Evolutionary conservation across 495 filamentous ascomycete genomes (phyloP).

Genomic region (Penicillium lividum): DNA sequence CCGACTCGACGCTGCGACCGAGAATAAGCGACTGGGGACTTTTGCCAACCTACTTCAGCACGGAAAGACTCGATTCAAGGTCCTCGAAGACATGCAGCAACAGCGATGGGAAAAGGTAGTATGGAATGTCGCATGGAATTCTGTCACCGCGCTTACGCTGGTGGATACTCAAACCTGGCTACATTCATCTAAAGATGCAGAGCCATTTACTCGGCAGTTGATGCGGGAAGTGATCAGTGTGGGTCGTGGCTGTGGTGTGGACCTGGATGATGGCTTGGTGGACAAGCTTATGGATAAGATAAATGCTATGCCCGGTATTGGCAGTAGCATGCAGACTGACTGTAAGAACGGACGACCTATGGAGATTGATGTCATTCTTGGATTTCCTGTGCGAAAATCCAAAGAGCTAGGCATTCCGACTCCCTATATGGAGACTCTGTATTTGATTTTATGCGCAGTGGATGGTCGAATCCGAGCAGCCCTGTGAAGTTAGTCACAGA

Average conservation of each 20-base stretch:
- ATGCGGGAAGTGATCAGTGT: slow-evolving; percentile 54
- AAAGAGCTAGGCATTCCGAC: slow-evolving; percentile 49
- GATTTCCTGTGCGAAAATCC: slow-evolving; percentile 51
- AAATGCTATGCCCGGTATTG: slow-evolving; percentile 40
- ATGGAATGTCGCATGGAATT: slow-evolving; percentile 59
- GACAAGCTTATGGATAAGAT: slow-evolving; percentile 47
- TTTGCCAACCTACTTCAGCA: slow-evolving; percentile 40
- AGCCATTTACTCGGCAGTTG: slow-evolving; percentile 40
- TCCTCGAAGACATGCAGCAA: slow-evolving; percentile 46
- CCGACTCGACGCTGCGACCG: slow-evolving; percentile 17
- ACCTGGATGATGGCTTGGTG: slow-evolving; percentile 38
- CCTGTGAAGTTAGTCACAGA: slow-evolving; percentile 3
- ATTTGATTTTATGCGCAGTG: slow-evolving; percentile 31
- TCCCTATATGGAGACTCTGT: slow-evolving; percentile 50
- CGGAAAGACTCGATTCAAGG: slow-evolving; percentile 41
- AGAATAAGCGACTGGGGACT: slow-evolving; percentile 33
- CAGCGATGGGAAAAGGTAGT: slow-evolving; percentile 56
- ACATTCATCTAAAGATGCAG: slow-evolving; percentile 41
- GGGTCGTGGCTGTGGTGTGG: slow-evolving; percentile 43
- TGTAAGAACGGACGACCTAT: slow-evolving; percentile 47
- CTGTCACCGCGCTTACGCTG: slow-evolving; percentile 50
- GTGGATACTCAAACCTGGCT: slow-evolving; percentile 53
- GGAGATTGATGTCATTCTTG: slow-evolving; percentile 60
- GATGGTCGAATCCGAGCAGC: slow-evolving; percentile 25
- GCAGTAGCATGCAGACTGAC: slow-evolving; percentile 59